phyloP scores from a whole-genome alignment of 306 rosid species.

The Leucaena leucocephala region DNA sequence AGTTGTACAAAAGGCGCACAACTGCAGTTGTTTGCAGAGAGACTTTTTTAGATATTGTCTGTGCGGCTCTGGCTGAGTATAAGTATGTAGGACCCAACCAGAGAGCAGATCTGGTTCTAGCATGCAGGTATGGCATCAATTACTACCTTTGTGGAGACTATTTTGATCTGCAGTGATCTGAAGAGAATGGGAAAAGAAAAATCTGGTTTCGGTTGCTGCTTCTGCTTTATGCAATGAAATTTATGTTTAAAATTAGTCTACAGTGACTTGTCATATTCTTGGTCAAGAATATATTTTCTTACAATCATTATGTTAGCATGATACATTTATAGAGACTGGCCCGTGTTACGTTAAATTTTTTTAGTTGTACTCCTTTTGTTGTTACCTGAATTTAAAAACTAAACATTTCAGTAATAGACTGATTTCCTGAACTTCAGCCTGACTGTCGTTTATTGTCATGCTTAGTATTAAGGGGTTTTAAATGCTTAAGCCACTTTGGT shows the following conservation, averaged over 20 bases:
- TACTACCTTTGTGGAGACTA: conserved; percentile 26
- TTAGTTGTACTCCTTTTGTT: not conserved
- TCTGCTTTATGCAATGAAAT: conserved; percentile 14
- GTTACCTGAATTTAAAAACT: conserved; percentile 17
- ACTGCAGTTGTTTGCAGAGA: conserved; percentile 69
- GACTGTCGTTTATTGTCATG: not conserved
- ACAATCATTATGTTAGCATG: not conserved
- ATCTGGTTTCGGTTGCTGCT: not conserved
- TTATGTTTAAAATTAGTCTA: conserved; percentile 20
- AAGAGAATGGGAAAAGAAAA: not conserved
- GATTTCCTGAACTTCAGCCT: not conserved
- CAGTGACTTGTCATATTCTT: conserved; percentile 12
- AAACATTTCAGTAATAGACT: not conserved
- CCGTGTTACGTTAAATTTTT: not conserved
- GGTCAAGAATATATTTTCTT: conserved; percentile 1
- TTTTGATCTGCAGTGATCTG: conserved; percentile 24
- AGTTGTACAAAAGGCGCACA: conserved; percentile 79
- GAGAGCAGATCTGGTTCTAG: conserved; percentile 77
- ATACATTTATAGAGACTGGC: not conserved
- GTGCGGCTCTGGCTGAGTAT: conserved; percentile 82
- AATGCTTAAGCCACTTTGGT: conserved; percentile 13
- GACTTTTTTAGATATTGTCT: conserved; percentile 70
- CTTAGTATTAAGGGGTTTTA: not conserved
- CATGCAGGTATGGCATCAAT: conserved; percentile 72
- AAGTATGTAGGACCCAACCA: conserved; percentile 94